phyloP scores from a whole-genome alignment of 352 stramenopile species.

The Phytophthora constricta region DNA sequence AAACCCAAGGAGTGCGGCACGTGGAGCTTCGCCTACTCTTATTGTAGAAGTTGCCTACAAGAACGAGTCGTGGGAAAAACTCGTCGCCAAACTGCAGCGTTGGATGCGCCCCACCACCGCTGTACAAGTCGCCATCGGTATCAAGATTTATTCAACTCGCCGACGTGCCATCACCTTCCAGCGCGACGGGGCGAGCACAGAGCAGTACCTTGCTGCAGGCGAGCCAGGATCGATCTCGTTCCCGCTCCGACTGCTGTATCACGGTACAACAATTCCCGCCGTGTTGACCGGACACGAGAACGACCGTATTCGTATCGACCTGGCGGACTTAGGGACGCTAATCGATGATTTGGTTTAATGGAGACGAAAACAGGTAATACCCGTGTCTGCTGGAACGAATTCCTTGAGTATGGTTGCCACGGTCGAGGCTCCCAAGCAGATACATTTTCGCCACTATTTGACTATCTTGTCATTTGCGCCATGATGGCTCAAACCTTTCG shows the following conservation, averaged over 20 bases:
- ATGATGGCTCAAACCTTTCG: too few species aligned
- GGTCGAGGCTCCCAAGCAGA: too few species aligned
- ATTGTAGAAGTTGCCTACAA: constrained; percentile 21
- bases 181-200: background rate
- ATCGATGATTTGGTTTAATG: background rate
- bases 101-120: constrained; percentile 25
- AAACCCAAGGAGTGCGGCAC: constrained; percentile 2
- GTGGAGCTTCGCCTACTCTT: constrained; percentile 5
- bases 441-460: too few species aligned
- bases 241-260: background rate
- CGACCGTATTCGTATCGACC: background rate
- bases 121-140: constrained; percentile 23
- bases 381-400: too few species aligned
- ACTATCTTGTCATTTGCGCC: too few species aligned
- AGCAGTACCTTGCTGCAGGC: background rate
- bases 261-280: background rate
- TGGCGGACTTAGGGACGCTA: background rate
- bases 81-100: constrained; percentile 20
- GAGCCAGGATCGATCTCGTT: background rate
- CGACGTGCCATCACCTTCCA: constrained; percentile 12
- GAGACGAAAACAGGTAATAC: too few species aligned
- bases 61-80: constrained; percentile 12
- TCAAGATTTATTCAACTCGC: constrained; percentile 10
- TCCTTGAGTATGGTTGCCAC: too few species aligned
- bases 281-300: background rate